A percentile compares a stretch with the other conserved stretches of the same genome.
phyloP scores from a whole-genome alignment of 805 yeast species.

The Candida hispaniensis region DNA sequence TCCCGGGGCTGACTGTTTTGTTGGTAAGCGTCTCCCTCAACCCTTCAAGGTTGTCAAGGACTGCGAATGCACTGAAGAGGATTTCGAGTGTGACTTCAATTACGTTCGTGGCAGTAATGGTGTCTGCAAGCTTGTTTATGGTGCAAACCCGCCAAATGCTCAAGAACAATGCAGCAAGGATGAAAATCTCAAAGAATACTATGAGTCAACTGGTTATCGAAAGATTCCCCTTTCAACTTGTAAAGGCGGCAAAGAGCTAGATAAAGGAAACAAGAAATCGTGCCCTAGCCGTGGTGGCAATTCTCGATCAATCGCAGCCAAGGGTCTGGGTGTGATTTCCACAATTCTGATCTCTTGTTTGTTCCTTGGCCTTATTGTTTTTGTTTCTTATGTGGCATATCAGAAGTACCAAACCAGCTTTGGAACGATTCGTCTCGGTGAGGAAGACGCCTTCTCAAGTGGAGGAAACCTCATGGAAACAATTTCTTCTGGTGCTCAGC shows the following conservation, averaged over 20 bases:
- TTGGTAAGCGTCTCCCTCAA: conserved; percentile 29
- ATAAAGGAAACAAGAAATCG: conserved; percentile 50
- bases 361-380: conserved; percentile 44
- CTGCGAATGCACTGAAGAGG: conserved; percentile 78
- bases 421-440: conserved; percentile 81
- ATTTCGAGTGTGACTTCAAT: conserved; percentile 91
- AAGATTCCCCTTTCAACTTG: conserved; percentile 79
- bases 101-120: conserved; percentile 62
- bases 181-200: conserved; percentile 53
- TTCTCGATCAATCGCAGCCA: conserved; percentile 40
- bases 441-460: conserved; percentile 31
- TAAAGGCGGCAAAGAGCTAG: conserved; percentile 65
- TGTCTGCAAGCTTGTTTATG: conserved; percentile 74
- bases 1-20: conserved; percentile 53
- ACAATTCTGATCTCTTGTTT: conserved; percentile 45
- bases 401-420: conserved; percentile 71
- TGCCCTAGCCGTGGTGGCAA: conserved; percentile 82
- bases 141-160: conserved; percentile 57
- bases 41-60: conserved; percentile 49
- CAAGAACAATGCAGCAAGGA: conserved; percentile 45
- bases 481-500: conserved; percentile 21
- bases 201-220: conserved; percentile 88
- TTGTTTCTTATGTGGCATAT: conserved; percentile 60
- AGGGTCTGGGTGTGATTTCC: conserved; percentile 39
- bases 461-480: conserved; percentile 19